Evolutionary conservation across 768 basidiomycete species (phyloP).

Genomic region (Pulveroboletus sp.): DNA sequence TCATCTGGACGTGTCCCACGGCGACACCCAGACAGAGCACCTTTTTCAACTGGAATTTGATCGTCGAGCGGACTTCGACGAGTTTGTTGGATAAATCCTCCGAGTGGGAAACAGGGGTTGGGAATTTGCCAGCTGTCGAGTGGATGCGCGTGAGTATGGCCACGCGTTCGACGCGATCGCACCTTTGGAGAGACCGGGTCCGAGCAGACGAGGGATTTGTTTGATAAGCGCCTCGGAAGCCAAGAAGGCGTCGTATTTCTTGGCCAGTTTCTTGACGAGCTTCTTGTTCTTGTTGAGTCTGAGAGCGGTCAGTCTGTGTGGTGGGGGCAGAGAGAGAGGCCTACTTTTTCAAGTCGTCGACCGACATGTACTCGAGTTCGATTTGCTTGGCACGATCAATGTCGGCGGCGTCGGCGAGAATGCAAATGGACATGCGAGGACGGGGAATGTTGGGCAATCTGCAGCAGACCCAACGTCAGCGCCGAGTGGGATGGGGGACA

Average conservation of each 20-base stretch:
- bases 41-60: conserved; percentile 99
- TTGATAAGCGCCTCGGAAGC: conserved; percentile 97
- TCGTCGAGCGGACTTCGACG: conserved; percentile 94
- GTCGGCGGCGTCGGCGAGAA: conserved; percentile 98
- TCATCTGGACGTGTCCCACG: conserved; percentile 97
- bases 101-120: conserved; percentile 88
- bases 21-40: conserved; percentile 99
- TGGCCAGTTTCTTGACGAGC: conserved; percentile 99
- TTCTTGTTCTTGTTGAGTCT: conserved; percentile 99
- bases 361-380: conserved; percentile 98
- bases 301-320: not conserved
- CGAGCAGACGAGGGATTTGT: conserved; percentile 99
- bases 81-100: conserved; percentile 92
- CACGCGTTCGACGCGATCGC: not conserved
- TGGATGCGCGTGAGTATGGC: not conserved
- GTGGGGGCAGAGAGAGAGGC: conserved; percentile 16
- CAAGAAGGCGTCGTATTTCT: conserved; percentile 99
- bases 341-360: conserved; percentile 98
- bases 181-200: conserved; percentile 99
- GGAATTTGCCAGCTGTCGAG: conserved; percentile 92
- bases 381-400: conserved; percentile 99
- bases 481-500: not conserved
- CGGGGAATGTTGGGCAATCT: conserved; percentile 97
- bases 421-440: conserved; percentile 99
- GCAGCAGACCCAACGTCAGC: conserved; percentile 5